phyloP scores from a whole-genome alignment of 192 early-diverging fungal genomes.

The Coemansia nantahalensis region DNA sequence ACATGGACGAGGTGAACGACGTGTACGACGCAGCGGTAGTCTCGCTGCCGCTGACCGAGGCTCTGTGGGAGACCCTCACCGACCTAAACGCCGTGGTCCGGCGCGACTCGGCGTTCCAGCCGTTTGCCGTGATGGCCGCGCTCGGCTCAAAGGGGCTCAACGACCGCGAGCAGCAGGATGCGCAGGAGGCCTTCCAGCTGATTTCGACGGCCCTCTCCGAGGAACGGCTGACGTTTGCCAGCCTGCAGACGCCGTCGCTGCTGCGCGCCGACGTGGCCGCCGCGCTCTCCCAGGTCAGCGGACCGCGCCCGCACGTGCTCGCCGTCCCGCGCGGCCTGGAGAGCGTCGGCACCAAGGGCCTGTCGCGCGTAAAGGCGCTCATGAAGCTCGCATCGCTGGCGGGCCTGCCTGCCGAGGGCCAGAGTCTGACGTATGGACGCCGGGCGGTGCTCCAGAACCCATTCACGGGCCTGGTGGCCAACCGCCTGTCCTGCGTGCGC shows the following conservation, averaged over 20 bases:
- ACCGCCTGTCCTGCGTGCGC: constrained; percentile 68
- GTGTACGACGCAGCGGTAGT: constrained; percentile 10
- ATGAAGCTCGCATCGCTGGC: constrained; percentile 39
- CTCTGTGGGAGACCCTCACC: constrained; percentile 53
- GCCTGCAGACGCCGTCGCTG: constrained; percentile 41
- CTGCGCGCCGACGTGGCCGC: constrained; percentile 25
- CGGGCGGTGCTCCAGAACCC: constrained; percentile 59
- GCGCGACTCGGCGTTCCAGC: constrained; percentile 57
- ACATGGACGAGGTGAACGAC: constrained; percentile 52
- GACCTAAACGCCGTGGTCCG: constrained; percentile 49
- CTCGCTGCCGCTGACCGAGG: constrained; percentile 53
- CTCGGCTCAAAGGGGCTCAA: constrained; percentile 59
- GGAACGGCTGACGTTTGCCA: constrained; percentile 51
- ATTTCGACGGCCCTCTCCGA: constrained; percentile 69
- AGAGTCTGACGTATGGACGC: constrained; percentile 40
- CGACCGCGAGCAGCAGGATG: constrained; percentile 80
- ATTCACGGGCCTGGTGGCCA: constrained; percentile 74
- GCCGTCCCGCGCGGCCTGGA: constrained; percentile 45
- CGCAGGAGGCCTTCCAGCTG: constrained; percentile 84
- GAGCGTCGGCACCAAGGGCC: constrained; percentile 42
- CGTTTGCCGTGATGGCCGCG: constrained; percentile 60
- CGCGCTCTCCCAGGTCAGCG: constrained; percentile 22
- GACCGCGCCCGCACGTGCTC: constrained; percentile 20
- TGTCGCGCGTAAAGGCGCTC: constrained; percentile 43
- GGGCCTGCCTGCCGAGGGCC: constrained; percentile 32